Base-by-base conservation (phyloP, 345 rosid species). In the Ailanthus altissimus region DNA sequence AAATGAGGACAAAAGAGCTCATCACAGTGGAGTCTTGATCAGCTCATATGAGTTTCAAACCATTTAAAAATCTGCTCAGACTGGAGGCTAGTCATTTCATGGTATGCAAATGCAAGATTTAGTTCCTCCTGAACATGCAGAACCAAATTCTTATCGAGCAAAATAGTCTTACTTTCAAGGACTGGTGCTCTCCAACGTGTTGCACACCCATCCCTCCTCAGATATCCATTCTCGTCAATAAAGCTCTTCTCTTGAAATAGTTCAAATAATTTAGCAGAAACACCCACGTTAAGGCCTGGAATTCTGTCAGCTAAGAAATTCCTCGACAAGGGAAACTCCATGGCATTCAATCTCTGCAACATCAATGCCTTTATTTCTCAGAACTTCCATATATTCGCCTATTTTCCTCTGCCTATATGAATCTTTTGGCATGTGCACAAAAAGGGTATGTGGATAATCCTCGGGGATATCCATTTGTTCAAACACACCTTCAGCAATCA, bases 381-480 rank as follows among this genome's bases (percentile, higher is more conserved):
- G 64, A 77, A 80, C 79, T 74, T 84, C 83, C 46, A 90, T 59
- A 64, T 81, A 87, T 77, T 87, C 88, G 74, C 84, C 81, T 73
- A 93, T 90, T 88, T 85, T 93, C 13, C 76, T 92, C 78, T 85
- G 91, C 78, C 97, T 90, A 0, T 47, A 25, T 47, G 78, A 72
- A 78, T 92, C 97, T 87, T 91, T 90, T 8, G 99, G 95, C 99
- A 96, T 91, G 78, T 96, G 98, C 61, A 96, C 95, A 50, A 93
- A 96, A 45, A 96, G 92, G 11, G 97, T 91, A 5, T 97, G 90
- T 0, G 98, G 98, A 77, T 96, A 96, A 23, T 81, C 75, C 65
- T 79, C 84, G 2, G n/a, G 71, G 43, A 92, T 79, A 59, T 87
- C 89, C 77, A 96, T 88, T 36, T 38, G 80, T 79, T 88, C 90